Evolutionary conservation across 345 rosid genomes (phyloP).

Genomic region (Draba incana): DNA sequence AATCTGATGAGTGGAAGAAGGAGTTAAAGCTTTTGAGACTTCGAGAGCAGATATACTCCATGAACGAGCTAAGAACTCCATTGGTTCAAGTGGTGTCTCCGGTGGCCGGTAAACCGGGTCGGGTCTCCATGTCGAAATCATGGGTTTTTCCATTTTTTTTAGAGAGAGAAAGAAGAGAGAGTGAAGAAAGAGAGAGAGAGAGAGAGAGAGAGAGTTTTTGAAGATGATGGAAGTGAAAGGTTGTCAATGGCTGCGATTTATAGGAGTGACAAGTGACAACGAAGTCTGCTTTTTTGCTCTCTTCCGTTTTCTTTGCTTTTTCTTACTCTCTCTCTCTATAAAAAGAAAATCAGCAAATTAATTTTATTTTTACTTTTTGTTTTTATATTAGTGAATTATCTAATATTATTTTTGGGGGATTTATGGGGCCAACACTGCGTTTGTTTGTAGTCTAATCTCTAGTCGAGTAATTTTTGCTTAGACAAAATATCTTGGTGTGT

Average conservation of each 20-base stretch:
- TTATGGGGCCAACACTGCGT: not conserved
- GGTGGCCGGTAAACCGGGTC: slow-evolving; percentile 77
- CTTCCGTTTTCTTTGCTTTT: slow-evolving; percentile 34
- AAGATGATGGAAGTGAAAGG: slow-evolving; percentile 38
- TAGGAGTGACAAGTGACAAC: slow-evolving; percentile 41
- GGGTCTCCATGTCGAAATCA: slow-evolving; percentile 63
- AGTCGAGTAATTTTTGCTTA: not conserved
- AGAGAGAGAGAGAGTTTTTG: slow-evolving; percentile 1
- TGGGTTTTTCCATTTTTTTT: slow-evolving; percentile 55
- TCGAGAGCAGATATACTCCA: slow-evolving; percentile 94
- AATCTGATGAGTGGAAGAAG: slow-evolving; percentile 56
- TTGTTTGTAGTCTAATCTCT: too few species aligned
- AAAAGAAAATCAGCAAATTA: not conserved
- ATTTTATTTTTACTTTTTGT: too few species aligned
- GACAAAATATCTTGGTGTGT: too few species aligned
- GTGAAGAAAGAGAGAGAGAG: not conserved
- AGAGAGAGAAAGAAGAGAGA: slow-evolving; percentile 4
- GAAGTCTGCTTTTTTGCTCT: slow-evolving; percentile 37
- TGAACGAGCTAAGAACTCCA: slow-evolving; percentile 96
- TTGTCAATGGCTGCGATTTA: slow-evolving; percentile 33
- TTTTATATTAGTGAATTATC: too few species aligned
- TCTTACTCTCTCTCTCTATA: not conserved
- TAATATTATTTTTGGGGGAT: not conserved
- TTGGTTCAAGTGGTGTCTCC: slow-evolving; percentile 86
- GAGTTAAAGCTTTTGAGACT: slow-evolving; percentile 73